Base-by-base conservation (phyloP, 2,329 filamentous ascomycete genomes). In the Epichloe coenophiala region DNA sequence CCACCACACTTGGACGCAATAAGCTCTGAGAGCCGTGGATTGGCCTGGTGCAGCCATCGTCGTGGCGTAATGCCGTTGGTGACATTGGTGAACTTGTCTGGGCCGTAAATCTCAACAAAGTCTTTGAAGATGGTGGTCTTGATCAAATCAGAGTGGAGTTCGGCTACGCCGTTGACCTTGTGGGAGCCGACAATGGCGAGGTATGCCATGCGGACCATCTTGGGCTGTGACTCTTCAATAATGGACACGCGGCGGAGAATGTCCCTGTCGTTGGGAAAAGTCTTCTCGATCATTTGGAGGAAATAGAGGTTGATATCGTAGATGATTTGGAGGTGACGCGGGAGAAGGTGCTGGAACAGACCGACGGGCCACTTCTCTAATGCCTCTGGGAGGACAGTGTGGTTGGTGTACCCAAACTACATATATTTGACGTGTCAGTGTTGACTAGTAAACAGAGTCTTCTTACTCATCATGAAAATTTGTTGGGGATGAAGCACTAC, bases 81-180 rank as follows among this genome's bases (percentile, higher is more conserved):
- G 56, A 98, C 91, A 61, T 98, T 98, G 52, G 88, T 95, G 69
- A 98, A 98, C 68, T 96, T 96, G 76, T 98, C 93, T 0, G 85
- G 84, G 3, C 93, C 93, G 61, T 93, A 98, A 57, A 98, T 88
- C 59, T 81, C 78, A 53, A 98, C 91, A 68, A 98, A 98, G 67
- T 98, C 93, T 68, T 93, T 96, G 81, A 98, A 97, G 59, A 98
- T 95, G n/a, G 93, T 98, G 0, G 90, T 94, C 74, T 93, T 93
- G 74, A 98, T 95, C 52, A 98, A 76, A 64, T 98, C 93, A 1
- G 93, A 98, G 71, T 98, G 93, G 57, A 98, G 73, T 71, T 98
- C 93, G 36, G 93, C 93, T 37, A 98, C 93, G 66, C 93, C 93
- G 59, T 98, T 98, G 73, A 98, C 90, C 74, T 97, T 98, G 80